Base-by-base conservation (phyloP, 164 flowering plant species). In the Protea cynaroides region DNA sequence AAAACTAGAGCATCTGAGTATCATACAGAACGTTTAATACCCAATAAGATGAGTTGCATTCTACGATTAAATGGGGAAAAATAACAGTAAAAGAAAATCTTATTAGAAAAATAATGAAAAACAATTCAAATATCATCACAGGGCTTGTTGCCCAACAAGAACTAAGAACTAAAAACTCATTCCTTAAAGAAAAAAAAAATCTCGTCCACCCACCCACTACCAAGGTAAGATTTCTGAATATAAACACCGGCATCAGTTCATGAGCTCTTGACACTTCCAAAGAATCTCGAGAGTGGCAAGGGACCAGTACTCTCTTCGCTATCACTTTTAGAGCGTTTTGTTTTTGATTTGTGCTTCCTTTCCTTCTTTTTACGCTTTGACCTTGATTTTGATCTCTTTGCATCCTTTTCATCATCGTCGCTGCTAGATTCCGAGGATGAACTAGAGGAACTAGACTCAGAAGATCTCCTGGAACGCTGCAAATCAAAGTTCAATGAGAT, bases 261-360 rank as follows among this genome's bases (percentile, higher is more conserved):
- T 81, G 73, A 86, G 74, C 76, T 85, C 84, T 89, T 89, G 65
- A 71, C 69, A 64, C 64, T 85, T 66, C 81, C 92, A 74, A 95
- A 95, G 83, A 95, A 95, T 75, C 76, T 89, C 34, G 99, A 95
- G 54, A 95, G 94, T 8, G 96, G 99, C 69, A 95, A 79, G 53
- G 99, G 97, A 9, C 99, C 97, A 43, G 74, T 83, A 51, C 49
- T 68, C 56, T 79, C 87, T 56, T 84, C 84, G 24, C 73, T 76
- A 46, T 84, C 83, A 61, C 79, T 68, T 58, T 76, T 60, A 22
- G 80, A 76, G 22, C 80, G 78, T 77, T 83, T 87, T 61, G 64
- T 71, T 75, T 79, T 85, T 56, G 90, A 85, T 64, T 73, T 83
- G 65, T 81, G 92, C 75, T 79, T 89, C 71, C 79, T 89, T 61